Conservation (phyloP, 495 filamentous ascomycete species). For the Umbilicaria muhlenbergii region DNA sequence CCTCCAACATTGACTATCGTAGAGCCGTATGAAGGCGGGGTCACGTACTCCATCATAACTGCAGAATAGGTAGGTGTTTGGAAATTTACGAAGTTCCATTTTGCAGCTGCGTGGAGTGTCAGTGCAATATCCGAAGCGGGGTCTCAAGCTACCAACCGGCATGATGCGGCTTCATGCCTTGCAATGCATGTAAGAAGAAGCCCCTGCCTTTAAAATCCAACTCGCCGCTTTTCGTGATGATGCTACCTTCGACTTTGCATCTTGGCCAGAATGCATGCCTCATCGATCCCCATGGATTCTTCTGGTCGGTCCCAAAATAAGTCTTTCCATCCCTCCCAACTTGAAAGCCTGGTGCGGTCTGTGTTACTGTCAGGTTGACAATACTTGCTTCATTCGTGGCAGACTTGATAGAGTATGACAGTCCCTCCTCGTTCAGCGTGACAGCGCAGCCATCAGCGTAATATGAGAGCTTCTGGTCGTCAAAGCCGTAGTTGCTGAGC, state of each 20-base stretch:
- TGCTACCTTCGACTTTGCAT: constrained; percentile 61
- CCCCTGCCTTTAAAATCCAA: constrained; percentile 68
- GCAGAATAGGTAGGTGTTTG: constrained; percentile 76
- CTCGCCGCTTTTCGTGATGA: constrained; percentile 71
- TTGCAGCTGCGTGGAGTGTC: constrained; percentile 40
- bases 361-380: constrained; percentile 71
- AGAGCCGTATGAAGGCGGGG: constrained; percentile 84
- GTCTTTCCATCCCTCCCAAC: constrained; percentile 76
- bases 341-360: constrained; percentile 63
- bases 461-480: constrained; percentile 66
- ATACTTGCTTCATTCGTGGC: constrained; percentile 57
- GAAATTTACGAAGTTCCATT: constrained; percentile 89
- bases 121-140: not conserved
- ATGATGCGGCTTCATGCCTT: constrained; percentile 99
- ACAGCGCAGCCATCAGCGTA: constrained; percentile 70
- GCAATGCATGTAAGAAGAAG: constrained; percentile 66
- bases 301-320: constrained; percentile 68
- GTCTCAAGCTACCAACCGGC: constrained; percentile 37
- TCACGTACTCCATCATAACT: constrained; percentile 90
- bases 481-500: constrained; percentile 63
- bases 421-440: constrained; percentile 70
- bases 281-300: constrained; percentile 84
- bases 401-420: constrained; percentile 71
- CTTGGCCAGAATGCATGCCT: constrained; percentile 86
- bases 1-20: constrained; percentile 77